A percentile compares a stretch with the other conserved stretches of the same genome.
These are phyloP conservation scores for Flaveria brownii DNA, from an alignment of 129 eudicot species.

Conservation along the genomic window DNA sequence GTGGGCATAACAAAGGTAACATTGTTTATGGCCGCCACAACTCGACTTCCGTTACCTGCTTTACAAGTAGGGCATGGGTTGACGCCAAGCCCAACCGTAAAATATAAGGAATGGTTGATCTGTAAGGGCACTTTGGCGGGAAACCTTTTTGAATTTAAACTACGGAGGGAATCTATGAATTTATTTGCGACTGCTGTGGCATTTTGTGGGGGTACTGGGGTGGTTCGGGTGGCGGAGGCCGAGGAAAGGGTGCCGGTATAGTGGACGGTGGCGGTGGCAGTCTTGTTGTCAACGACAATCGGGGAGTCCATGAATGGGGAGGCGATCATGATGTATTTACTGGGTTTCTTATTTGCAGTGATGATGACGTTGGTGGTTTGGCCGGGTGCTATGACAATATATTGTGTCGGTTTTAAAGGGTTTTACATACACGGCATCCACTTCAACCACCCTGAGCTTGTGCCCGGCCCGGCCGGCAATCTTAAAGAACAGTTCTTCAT, in stretches of 20 bases:
- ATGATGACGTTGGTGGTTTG: slow-evolving; percentile 71
- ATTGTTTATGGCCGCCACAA: slow-evolving; percentile 61
- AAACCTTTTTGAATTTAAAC: slow-evolving; percentile 55
- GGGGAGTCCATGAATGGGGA: slow-evolving; percentile 67
- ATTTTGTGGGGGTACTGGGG: slow-evolving; percentile 57
- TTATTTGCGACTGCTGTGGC: slow-evolving; percentile 63
- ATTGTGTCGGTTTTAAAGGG: slow-evolving; percentile 67
- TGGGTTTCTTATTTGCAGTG: slow-evolving; percentile 45
- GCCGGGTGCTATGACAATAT: slow-evolving; percentile 65
- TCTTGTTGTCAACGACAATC: slow-evolving; percentile 58
- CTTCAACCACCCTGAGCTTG: slow-evolving; percentile 61
- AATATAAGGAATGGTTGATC: slow-evolving; percentile 52
- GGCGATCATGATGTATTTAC: slow-evolving; percentile 55
- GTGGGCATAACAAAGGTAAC: slow-evolving; percentile 72
- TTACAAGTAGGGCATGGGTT: slow-evolving; percentile 62
- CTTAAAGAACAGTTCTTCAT: slow-evolving; percentile 76
- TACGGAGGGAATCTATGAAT: slow-evolving; percentile 51
- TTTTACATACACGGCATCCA: slow-evolving; percentile 69
- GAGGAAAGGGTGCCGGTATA: slow-evolving; percentile 53
- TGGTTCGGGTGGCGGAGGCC: slow-evolving; percentile 43
- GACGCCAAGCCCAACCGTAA: slow-evolving; percentile 61
- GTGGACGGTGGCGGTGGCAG: slow-evolving; percentile 66
- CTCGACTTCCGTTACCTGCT: slow-evolving; percentile 66
- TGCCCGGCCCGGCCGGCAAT: slow-evolving; percentile 80
- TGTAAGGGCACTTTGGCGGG: slow-evolving; percentile 62